Conservation (phyloP, 768 basidiomycete genomes). For the Serendipita vermifera region DNA sequence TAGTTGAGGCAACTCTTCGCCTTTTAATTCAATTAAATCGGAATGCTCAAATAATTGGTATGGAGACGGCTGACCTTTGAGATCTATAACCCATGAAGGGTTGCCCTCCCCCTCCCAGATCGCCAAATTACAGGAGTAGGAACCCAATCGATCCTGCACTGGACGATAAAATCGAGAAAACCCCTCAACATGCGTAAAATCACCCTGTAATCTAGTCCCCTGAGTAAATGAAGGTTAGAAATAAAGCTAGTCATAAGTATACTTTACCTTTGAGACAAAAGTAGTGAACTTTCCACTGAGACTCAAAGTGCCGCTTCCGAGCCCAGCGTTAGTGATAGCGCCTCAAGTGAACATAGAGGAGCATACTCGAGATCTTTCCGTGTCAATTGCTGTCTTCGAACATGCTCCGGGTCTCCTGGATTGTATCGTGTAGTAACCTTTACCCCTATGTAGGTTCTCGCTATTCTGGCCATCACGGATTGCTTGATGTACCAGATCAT, state of each 20-base stretch:
- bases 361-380: constrained; percentile 4
- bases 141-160: no score
- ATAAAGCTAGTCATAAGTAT: not conserved
- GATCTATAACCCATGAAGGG: not conserved
- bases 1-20: not conserved
- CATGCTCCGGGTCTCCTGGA: not conserved
- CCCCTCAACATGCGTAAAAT: no score
- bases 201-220: no score
- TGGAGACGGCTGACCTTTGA: not conserved
- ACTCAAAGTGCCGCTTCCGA: not conserved
- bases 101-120: constrained; percentile 1
- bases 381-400: not conserved
- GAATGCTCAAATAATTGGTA: not conserved
- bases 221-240: not conserved
- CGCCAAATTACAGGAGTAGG: no score
- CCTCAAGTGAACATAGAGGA: not conserved
- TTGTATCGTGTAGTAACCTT: not conserved
- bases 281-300: not conserved
- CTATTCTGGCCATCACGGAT: not conserved
- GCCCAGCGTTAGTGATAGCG: not conserved
- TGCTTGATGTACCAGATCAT: constrained; percentile 4
- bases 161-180: no score
- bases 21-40: not conserved
- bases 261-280: not conserved
- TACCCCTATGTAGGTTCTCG: not conserved